Conservation (phyloP, 257 asterid genomes). For the Verbascum thapsus region DNA sequence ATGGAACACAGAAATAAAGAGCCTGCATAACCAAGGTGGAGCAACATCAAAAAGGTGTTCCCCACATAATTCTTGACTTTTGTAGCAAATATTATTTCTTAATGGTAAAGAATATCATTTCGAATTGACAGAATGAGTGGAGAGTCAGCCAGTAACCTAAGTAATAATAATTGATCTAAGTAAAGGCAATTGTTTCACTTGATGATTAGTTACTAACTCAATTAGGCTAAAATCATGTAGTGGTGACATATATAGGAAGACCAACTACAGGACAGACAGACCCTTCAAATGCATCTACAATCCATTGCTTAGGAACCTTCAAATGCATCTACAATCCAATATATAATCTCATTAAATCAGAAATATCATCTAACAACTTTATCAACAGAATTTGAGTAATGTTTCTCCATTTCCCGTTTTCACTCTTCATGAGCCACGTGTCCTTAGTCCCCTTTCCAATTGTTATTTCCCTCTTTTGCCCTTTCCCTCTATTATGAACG, state of each 20-base stretch:
- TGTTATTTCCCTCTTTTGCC: too few species aligned
- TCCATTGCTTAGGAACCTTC: too few species aligned
- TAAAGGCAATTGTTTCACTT: neutral
- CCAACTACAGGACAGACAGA: neutral
- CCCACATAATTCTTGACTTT: neutral
- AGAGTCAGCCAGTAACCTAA: slow-evolving; percentile 6
- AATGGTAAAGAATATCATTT: neutral
- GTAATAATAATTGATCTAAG: neutral
- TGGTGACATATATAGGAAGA: neutral
- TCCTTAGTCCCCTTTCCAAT: too few species aligned
- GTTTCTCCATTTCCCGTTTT: too few species aligned
- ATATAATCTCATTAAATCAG: too few species aligned
- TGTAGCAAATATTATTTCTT: neutral
- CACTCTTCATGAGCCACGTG: too few species aligned
- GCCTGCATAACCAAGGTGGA: slow-evolving; percentile 54
- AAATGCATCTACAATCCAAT: too few species aligned
- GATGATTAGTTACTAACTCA: neutral
- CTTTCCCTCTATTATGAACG: too few species aligned
- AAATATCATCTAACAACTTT: too few species aligned
- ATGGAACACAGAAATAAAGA: slow-evolving; percentile 90
- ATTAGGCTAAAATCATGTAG: neutral
- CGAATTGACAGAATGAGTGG: neutral
- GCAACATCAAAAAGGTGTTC: neutral
- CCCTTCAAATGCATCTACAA: too few species aligned
- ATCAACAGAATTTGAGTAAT: too few species aligned